Evolutionary conservation across 176 grass and related monocot genomes (phyloP).

Genomic region (barley (Hordeum vulgare)): DNA sequence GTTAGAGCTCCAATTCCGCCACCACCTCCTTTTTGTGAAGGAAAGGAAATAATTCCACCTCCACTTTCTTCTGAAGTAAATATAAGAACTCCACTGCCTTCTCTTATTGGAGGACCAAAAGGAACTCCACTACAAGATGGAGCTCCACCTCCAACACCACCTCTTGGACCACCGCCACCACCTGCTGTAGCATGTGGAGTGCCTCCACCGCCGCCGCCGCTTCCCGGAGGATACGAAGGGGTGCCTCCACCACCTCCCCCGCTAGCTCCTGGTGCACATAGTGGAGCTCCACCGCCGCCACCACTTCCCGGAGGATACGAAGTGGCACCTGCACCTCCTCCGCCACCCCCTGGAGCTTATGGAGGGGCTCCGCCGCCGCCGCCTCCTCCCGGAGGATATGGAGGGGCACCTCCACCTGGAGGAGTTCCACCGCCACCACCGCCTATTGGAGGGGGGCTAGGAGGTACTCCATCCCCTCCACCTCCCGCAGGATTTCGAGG

Average conservation of each 20-base stretch:
- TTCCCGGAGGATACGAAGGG: neutral
- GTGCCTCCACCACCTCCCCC: neutral
- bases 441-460: constrained; percentile 4
- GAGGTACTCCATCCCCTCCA: constrained; percentile 16
- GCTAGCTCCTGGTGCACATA: neutral
- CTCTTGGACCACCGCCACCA: neutral
- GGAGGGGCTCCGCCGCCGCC: neutral
- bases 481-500: constrained; percentile 29
- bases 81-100: constrained; percentile 8
- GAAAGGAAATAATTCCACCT: neutral
- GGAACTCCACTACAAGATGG: neutral
- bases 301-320: neutral
- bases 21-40: neutral
- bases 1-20: neutral
- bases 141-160: constrained; percentile 5
- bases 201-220: neutral
- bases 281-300: neutral
- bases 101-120: neutral
- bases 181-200: neutral
- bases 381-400: neutral
- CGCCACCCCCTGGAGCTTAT: neutral
- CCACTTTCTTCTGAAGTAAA: neutral
- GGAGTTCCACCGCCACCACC: constrained; percentile 27
- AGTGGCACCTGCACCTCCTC: neutral
- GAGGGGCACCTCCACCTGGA: constrained; percentile 6